A percentile compares a stretch with the other conserved stretches of the same genome.
Conservation (phyloP, 2,329 filamentous ascomycete genomes). For the Fusarium nurragi region DNA sequence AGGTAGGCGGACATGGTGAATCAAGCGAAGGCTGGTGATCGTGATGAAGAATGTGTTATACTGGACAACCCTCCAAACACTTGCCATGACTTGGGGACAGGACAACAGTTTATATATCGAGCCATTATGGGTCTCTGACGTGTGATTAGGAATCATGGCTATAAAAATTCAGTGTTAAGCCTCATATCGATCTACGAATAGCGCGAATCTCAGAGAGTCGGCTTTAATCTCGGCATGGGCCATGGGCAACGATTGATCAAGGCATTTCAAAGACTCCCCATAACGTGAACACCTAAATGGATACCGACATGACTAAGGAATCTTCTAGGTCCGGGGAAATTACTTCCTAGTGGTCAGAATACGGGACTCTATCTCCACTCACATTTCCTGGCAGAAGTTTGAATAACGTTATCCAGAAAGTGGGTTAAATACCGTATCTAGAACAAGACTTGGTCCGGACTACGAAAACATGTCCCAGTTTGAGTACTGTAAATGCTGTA, state of each 20-base stretch:
- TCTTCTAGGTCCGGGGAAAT: neutral
- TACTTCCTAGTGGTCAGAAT: neutral
- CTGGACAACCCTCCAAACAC: neutral
- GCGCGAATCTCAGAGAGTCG: neutral
- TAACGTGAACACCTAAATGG: neutral
- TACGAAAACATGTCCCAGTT: neutral
- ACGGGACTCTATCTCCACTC: neutral
- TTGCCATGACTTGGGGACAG: neutral
- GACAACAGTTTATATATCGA: constrained; percentile 1
- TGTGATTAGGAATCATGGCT: constrained; percentile 27
- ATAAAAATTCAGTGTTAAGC: neutral
- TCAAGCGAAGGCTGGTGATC: neutral
- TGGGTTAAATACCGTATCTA: constrained; percentile 18
- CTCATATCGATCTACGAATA: neutral
- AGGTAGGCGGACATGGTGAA: constrained; percentile 43
- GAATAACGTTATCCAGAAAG: constrained; percentile 19
- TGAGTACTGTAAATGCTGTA: neutral
- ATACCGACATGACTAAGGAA: neutral
- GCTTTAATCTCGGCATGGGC: neutral
- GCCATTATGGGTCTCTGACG: constrained; percentile 20
- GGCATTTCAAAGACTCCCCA: neutral
- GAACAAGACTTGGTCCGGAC: neutral
- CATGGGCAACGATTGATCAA: neutral
- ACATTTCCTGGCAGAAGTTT: neutral
- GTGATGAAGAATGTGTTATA: neutral